Percentiles rank a stretch among this genome's conserved stretches.
Evolutionary conservation across 2,329 filamentous ascomycete genomes (phyloP).

Genomic region (Phialemoniopsis sp.): DNA sequence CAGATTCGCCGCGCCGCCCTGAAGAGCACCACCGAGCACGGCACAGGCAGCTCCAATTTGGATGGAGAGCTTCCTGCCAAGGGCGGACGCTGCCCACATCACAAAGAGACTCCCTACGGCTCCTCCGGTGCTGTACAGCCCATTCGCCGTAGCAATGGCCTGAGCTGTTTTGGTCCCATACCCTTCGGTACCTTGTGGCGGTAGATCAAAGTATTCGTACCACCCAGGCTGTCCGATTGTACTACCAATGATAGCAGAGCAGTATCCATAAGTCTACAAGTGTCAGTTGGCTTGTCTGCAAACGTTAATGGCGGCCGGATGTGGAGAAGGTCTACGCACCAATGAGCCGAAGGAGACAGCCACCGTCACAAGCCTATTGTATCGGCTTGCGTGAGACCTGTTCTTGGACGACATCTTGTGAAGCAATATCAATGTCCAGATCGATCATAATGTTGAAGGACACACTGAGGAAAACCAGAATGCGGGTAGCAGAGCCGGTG

Average conservation of each 20-base stretch:
- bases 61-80: slow-evolving; percentile 39
- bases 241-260: slow-evolving; percentile 42
- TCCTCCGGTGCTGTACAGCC: slow-evolving; percentile 42
- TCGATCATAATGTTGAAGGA: too few relatives aligned
- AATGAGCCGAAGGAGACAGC: slow-evolving; percentile 26
- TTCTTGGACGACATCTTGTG: slow-evolving; percentile 3
- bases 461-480: too few relatives aligned
- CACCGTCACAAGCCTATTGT: slow-evolving; percentile 28
- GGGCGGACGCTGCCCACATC: slow-evolving; percentile 41
- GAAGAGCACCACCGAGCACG: slow-evolving; percentile 40
- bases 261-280: slow-evolving; percentile 44
- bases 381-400: slow-evolving; percentile 12
- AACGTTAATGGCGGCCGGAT: too few relatives aligned
- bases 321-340: slow-evolving; percentile 12
- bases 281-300: neutral
- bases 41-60: slow-evolving; percentile 38
- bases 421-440: too few relatives aligned
- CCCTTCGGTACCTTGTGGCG: slow-evolving; percentile 32
- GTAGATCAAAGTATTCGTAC: slow-evolving; percentile 44
- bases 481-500: too few relatives aligned
- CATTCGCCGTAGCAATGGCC: slow-evolving; percentile 43
- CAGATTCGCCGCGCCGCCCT: slow-evolving; percentile 37
- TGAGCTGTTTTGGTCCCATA: slow-evolving; percentile 40
- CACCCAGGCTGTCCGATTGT: slow-evolving; percentile 50
- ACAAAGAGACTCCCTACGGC: slow-evolving; percentile 41